Evolutionary conservation across 768 basidiomycete species (phyloP), one percentile per base, ranked within the genome.

Genomic region (Podaxis sp.): DNA sequence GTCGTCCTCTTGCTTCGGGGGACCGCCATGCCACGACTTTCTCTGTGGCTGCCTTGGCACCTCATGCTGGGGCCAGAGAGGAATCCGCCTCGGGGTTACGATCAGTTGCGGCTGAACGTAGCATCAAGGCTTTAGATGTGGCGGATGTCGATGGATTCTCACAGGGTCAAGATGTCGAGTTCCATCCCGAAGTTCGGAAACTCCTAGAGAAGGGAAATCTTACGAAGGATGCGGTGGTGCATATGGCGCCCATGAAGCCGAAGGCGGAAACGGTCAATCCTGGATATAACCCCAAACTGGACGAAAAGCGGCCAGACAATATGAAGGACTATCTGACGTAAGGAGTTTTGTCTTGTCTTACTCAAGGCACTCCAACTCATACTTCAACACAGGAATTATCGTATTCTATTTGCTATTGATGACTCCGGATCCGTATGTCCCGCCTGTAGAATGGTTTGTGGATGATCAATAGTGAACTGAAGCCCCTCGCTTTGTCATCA

Each of bases 371-470:
- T 9, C 29, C 40, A 22, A 27, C 50, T 29, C 49, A 19, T 6
- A n/a, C 11, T 57, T 53, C 36, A 24, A 15, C 13, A n/a, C 47
- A 73, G 73, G 19, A 64, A 72, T 25, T 74, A 70, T 57, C 68
- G 68, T 19, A 67, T 74, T 33, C 55, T 69, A 29, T 72, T 74
- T 59, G 59, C 73, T 27, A 64, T 74, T n/a, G 72, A 74, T 57
- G 73, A 74, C 63, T 74, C 73, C 24, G 65, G 67, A 46, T 74
- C 72, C 4, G 73, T 74, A 63, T 1, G 67, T 68, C 17, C 25
- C 15, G 33, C 38, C 19, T 29, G 27, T 29, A 33, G 9, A 33
- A 33, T 9, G 8, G 29, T 38, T 19, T 43, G 11, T 6, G 15
- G 6, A 13, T 7, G 49, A 11, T 29, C 19, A 46, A 51, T 38